These are phyloP conservation scores for Sporopachydermia quercuum DNA, from an alignment of 805 yeast species.

Conservation along the genomic window DNA sequence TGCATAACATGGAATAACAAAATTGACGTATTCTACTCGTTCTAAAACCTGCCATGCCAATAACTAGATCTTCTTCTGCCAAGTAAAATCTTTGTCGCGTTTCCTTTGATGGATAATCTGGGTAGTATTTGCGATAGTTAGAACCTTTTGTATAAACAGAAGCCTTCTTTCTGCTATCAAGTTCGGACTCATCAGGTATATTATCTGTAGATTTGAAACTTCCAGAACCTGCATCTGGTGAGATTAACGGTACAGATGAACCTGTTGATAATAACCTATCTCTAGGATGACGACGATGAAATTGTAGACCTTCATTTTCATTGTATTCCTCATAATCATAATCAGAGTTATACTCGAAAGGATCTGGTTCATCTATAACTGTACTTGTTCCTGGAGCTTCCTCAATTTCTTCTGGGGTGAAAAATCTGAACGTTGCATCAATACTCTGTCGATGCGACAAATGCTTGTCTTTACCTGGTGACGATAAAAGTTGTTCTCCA, in stretches of 20 bases:
- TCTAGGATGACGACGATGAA: not conserved
- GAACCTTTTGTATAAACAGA: slow-evolving; percentile 7
- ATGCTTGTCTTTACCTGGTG: slow-evolving; percentile 2
- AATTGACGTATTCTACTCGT: slow-evolving; percentile 31
- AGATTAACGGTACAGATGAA: not conserved
- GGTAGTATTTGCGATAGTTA: slow-evolving; percentile 30
- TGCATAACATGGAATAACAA: slow-evolving; percentile 38
- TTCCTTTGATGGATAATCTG: slow-evolving; percentile 25
- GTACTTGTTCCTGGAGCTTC: slow-evolving; percentile 76
- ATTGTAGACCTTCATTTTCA: slow-evolving; percentile 17
- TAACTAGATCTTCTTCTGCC: slow-evolving; percentile 89
- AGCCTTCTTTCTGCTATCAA: no score
- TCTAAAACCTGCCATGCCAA: slow-evolving; percentile 85
- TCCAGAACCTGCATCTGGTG: slow-evolving; percentile 1
- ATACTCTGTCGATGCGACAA: not conserved
- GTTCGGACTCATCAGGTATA: slow-evolving; percentile 3
- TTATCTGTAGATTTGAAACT: not conserved
- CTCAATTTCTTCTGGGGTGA: slow-evolving; percentile 70
- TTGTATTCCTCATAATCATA: slow-evolving; percentile 49
- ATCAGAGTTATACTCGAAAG: slow-evolving; percentile 60
- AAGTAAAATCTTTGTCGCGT: slow-evolving; percentile 73
- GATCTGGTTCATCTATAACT: slow-evolving; percentile 40
- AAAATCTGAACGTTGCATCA: slow-evolving; percentile 52
- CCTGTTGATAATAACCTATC: not conserved
- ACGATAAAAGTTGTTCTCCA: slow-evolving; percentile 1